Base-by-base conservation (phyloP, 176 grass and related monocot genomes). In the Puccinellia tenuiflora region DNA sequence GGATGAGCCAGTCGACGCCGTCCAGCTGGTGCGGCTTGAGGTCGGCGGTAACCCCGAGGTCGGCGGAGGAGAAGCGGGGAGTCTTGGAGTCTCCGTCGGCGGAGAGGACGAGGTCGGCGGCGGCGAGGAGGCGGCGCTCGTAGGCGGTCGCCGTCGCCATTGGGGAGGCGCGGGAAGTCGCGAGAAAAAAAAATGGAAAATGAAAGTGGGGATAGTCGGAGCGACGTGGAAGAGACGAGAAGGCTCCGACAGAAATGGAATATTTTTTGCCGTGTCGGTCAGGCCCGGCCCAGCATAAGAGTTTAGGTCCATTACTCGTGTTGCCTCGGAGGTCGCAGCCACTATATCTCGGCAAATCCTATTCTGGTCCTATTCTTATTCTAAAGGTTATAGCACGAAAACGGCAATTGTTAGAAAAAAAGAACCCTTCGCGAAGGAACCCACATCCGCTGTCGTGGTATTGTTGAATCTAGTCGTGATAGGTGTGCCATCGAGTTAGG, bases 21-120 rank as follows among this genome's bases (percentile, higher is more conserved):
- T 98, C 76, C 33, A 95, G 63, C 90, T 98, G 95, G 86, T 98
- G 88, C 24, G 86, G 90, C 67, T 90, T 98, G 78, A 98, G 88
- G 55, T 89, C 79, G 25, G 88, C 95, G 63, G 84, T 88, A 51
- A 94, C 66, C 13, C 92, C 88, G 48, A 92, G 73, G 56, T 94
- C 81, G 40, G 30, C 9, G 35, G 66, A 46, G 30, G 68, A 24
- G 30, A 73, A 28, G 72, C 46, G 61, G 16, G 6, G 73, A 20
- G 2, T 4, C 15, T 40, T 31, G 43, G n/a, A 24, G 14, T 18
- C 30, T 52, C 16, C 78, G 35, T 94, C 88, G 35, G 56, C 61
- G 51, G 86, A 86, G 81, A 91, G 78, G 42, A 92, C 75, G 70
- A 94, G 21, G 70, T 97, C 81, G 82, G 88, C 90, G 35, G 90